Evolutionary conservation across 306 rosid genomes (phyloP).

Genomic region (Quercus gilva): DNA sequence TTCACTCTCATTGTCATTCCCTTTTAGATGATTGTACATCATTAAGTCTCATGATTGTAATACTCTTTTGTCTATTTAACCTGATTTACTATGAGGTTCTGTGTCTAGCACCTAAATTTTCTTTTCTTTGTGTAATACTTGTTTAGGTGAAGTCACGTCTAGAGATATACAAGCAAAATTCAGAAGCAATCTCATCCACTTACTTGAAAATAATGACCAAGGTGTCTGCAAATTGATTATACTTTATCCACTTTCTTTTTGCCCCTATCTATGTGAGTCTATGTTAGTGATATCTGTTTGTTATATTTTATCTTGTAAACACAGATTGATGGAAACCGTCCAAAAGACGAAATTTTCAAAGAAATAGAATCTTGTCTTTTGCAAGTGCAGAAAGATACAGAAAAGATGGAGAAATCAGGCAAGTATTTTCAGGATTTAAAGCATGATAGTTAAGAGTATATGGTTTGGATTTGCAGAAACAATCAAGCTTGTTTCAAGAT

Average conservation of each 20-base stretch:
- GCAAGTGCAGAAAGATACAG: slow-evolving; percentile 51
- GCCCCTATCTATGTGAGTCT: slow-evolving; percentile 9
- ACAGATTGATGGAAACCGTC: slow-evolving; percentile 78
- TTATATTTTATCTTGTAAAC: slow-evolving; percentile 13
- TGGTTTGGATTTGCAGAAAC: no score
- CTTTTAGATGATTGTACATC: background rate
- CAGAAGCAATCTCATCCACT: slow-evolving; percentile 59
- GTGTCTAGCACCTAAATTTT: slow-evolving; percentile 9
- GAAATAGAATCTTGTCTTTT: slow-evolving; percentile 64
- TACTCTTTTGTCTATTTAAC: background rate
- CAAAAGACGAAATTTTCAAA: slow-evolving; percentile 65
- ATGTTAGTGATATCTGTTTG: slow-evolving; percentile 1
- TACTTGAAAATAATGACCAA: slow-evolving; percentile 63
- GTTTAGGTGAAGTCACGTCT: slow-evolving; percentile 78
- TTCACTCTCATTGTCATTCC: background rate
- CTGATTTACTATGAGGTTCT: background rate
- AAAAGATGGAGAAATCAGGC: slow-evolving; percentile 42
- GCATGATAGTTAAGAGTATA: background rate
- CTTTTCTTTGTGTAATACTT: background rate
- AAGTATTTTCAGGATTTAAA: slow-evolving; percentile 16
- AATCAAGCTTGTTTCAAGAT: background rate
- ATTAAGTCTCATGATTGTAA: background rate
- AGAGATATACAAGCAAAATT: slow-evolving; percentile 74
- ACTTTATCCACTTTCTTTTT: slow-evolving; percentile 7
- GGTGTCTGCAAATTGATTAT: slow-evolving; percentile 37